Evolutionary conservation across 805 yeast species (phyloP).

Genomic region (Barnettozyma populi): DNA sequence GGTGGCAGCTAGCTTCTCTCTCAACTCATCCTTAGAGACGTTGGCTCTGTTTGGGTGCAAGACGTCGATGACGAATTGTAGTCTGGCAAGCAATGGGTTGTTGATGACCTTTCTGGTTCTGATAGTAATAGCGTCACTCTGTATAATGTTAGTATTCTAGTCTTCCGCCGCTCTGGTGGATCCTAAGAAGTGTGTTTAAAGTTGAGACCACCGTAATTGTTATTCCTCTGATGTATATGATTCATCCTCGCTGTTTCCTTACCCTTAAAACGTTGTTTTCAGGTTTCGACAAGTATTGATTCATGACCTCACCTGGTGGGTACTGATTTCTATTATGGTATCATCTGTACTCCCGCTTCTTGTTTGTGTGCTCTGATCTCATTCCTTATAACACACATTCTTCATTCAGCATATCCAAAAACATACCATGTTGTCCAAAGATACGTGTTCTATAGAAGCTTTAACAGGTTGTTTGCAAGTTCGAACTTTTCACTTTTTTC

Average conservation of each 20-base stretch:
- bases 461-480: conserved; percentile 1
- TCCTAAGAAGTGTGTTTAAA: background rate
- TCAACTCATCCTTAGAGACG: conserved; percentile 98
- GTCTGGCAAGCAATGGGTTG: conserved; percentile 98
- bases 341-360: background rate
- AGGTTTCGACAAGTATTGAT: background rate
- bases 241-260: background rate
- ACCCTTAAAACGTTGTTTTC: background rate
- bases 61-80: conserved; percentile 99
- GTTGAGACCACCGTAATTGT: background rate
- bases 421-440: conserved; percentile 13
- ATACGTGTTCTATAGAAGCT: conserved; percentile 1
- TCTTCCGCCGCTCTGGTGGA: background rate
- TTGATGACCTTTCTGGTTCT: conserved; percentile 98
- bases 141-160: conserved; percentile 21
- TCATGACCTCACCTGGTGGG: background rate
- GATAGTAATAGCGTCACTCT: conserved; percentile 99
- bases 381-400: background rate
- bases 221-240: background rate
- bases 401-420: background rate
- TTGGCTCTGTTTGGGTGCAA: conserved; percentile 99
- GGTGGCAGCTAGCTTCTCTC: conserved; percentile 83
- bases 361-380: background rate
- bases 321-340: background rate
- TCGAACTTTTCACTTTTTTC: conserved; percentile 11